Percentiles rank a stretch among this genome's conserved stretches.
Evolutionary conservation across 306 rosid genomes (phyloP).

Genomic region (Sophora flavescens): DNA sequence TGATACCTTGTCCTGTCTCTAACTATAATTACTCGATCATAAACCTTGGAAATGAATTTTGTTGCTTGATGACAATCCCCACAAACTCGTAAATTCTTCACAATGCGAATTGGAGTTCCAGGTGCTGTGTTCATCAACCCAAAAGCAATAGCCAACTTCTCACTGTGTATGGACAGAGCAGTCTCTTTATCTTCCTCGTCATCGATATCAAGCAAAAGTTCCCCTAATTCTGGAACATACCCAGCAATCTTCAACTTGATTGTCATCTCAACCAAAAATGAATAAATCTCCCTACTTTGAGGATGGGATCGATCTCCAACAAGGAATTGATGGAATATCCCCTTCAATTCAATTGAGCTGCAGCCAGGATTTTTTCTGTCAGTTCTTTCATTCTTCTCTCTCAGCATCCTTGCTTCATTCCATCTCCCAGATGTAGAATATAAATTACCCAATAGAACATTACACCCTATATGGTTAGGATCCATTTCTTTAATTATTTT

Average conservation of each 20-base stretch:
- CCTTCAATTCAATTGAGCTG: conserved; percentile 63
- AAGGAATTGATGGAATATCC: conserved; percentile 58
- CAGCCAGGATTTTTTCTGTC: conserved; percentile 57
- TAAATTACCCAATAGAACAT: conserved; percentile 66
- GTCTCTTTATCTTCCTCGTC: conserved; percentile 70
- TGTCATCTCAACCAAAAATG: conserved; percentile 58
- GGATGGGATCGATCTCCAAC: conserved; percentile 64
- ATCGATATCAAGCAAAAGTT: conserved; percentile 57
- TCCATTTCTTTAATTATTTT: conserved; percentile 59
- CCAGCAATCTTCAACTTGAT: conserved; percentile 58
- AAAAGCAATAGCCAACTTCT: conserved; percentile 68
- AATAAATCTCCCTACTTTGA: conserved; percentile 53
- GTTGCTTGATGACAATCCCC: conserved; percentile 64
- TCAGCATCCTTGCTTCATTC: conserved; percentile 64
- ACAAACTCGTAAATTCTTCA: conserved; percentile 68
- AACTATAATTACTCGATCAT: conserved; percentile 56
- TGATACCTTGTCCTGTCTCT: conserved; percentile 65
- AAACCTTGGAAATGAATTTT: conserved; percentile 61
- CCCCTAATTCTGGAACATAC: conserved; percentile 58
- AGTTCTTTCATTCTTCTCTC: conserved; percentile 46
- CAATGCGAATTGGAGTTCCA: conserved; percentile 63
- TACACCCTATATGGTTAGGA: conserved; percentile 67
- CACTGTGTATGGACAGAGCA: conserved; percentile 61
- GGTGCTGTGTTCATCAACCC: conserved; percentile 61
- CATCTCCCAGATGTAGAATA: conserved; percentile 71